Evolutionary conservation across 495 filamentous ascomycete genomes (phyloP), one percentile per base, ranked within the genome.

Genomic region (Xylaria curta): DNA sequence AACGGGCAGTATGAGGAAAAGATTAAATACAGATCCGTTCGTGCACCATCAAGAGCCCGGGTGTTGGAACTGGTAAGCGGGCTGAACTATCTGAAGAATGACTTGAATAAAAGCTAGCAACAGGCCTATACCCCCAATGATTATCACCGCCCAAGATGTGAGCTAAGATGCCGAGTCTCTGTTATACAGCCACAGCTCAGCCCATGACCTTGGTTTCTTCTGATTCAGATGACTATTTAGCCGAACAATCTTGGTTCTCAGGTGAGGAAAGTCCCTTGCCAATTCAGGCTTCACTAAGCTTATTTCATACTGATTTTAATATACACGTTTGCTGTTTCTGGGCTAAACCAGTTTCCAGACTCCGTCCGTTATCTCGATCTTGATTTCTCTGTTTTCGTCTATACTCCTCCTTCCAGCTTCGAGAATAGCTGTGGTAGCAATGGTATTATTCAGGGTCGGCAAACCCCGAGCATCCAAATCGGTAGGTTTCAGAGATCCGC

Each of bases 351-450:
- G 80, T 71, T 86, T 89, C 91, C 93, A 95, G 46, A 83, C 79
- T 0, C 88, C 92, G 66, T 86, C 87, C 62, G 82, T 82, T 56
- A 88, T 76, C 76, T 85, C 84, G 78, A 98, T 95, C 77, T 87
- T 89, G 19, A 98, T 89, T 66, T 91, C 86, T 73, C 94, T 84
- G 60, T 86, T 87, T 85, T 97, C 93, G 80, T 97, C 93, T 71
- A 98, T 82, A 74, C 91, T 93, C 75, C 88, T 83, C 68, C 95
- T 85, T 0, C 95, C 95, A 3, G 95, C 94, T 77, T 98, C 90
- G 70, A 98, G 82, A 68, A 98, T 98, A 1, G 95, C 95, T 17
- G 92, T 94, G 0, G 95, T 97, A 24, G 92, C 93, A 78, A 97
- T 89, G 0, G 95, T 97, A 73, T 97, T 97, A 78, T 86, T 87